Evolutionary conservation across 2,329 filamentous ascomycete genomes (phyloP), one percentile per base, ranked within the genome.

Genomic region (Alternaria panax): DNA sequence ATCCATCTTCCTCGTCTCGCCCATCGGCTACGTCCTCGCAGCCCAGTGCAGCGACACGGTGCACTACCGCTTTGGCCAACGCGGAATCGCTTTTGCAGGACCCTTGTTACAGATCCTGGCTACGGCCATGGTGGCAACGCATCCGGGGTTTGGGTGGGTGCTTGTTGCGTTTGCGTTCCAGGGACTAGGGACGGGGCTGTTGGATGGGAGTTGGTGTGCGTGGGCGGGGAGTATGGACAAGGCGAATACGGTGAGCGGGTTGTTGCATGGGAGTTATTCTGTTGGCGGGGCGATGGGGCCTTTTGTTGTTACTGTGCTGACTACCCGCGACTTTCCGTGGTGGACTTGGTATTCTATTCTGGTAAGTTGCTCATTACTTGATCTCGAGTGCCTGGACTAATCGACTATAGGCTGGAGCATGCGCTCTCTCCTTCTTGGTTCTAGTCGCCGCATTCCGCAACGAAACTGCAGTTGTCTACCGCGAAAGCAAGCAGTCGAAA

Each of bases 191-290:
- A 75, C 68, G 0, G 81, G 80, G 0, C 59, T 83, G 2, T 54
- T 82, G 0, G 81, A 83, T 62, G 80, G 77, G 2, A 78, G 78
- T 11, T 82, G 79, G 75, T 82, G 79, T 51, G 80, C 81, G 1
- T 83, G 80, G 80, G 80, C 79, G 0, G 81, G 75, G 0, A 75
- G 66, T 3, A 71, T 81, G 69, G 64, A 73, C 2, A 76, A 73
- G 16, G 77, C 78, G n/a, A 82, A 81, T 59, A 70, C 74, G 1
- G 69, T 80, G 3, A 75, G 76, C 18, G 80, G 80, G 0, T 57
- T 82, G 41, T 56, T 82, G 59, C 80, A 82, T 57, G 80, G 80
- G 1, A 73, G 75, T 14, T 82, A 74, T 48, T 79, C 76, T 2
- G 61, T 74, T 1, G 80, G 80, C 0, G 80, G 77, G 0, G 77